These are phyloP conservation scores for Tillandsia fasciculata DNA, from an alignment of 176 grass and related monocot species.

Conservation along the genomic window DNA sequence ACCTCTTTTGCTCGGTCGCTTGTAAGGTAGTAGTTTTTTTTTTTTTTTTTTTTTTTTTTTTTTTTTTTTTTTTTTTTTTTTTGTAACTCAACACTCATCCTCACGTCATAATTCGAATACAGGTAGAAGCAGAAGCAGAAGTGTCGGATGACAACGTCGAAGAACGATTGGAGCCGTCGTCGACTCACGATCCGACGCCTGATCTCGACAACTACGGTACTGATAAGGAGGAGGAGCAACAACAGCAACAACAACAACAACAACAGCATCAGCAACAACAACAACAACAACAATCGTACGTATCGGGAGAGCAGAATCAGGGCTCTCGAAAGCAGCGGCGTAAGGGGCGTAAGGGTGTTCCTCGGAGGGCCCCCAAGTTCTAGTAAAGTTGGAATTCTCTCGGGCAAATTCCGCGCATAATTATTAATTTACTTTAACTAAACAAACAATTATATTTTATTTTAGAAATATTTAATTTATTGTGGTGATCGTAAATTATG, in stretches of 20 bases:
- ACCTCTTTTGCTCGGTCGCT: conserved; percentile 11
- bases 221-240: background rate
- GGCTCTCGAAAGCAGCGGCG: background rate
- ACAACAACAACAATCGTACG: background rate
- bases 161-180: background rate
- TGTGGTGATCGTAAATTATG: too few species aligned
- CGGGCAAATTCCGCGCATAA: background rate
- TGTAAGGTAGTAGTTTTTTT: conserved; percentile 7
- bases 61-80: background rate
- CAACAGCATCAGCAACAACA: too few species aligned
- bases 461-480: too few species aligned
- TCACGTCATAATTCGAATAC: background rate
- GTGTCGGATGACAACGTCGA: background rate
- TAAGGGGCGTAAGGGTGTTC: background rate
- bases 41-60: too few species aligned
- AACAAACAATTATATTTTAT: too few species aligned
- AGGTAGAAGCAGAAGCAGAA: background rate
- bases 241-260: too few species aligned
- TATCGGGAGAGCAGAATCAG: background rate
- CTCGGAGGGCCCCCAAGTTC: background rate
- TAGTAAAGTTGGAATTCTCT: background rate
- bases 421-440: background rate
- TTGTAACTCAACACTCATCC: background rate
- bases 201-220: background rate
- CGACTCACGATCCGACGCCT: background rate